Evolutionary conservation across 2,329 filamentous ascomycete genomes (phyloP).

Genomic region (Cytospora piceicola): DNA sequence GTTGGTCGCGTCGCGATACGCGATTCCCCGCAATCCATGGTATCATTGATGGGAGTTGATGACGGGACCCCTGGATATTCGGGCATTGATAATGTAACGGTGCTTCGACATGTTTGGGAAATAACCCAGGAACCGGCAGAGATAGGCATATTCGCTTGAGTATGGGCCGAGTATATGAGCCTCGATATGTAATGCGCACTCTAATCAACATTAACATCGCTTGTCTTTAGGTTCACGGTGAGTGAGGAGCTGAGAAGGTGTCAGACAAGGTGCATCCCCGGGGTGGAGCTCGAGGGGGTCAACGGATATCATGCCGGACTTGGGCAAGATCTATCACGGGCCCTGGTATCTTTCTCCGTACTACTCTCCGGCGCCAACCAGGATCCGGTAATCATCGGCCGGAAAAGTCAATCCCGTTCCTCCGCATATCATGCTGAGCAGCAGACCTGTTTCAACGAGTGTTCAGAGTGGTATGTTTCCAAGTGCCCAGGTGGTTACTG

Average conservation of each 20-base stretch:
- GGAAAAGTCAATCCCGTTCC: background rate
- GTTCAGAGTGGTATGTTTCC: no score
- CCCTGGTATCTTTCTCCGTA: background rate
- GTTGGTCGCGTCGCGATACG: conserved; percentile 13
- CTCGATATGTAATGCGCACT: background rate
- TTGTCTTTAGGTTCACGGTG: background rate
- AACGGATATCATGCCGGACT: background rate
- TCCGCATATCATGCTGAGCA: background rate
- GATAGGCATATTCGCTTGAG: background rate
- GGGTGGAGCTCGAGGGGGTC: background rate
- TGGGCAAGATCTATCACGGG: background rate
- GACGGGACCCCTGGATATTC: conserved; percentile 2
- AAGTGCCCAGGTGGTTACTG: background rate
- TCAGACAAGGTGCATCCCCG: no score
- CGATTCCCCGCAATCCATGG: conserved; percentile 23
- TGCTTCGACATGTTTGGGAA: background rate
- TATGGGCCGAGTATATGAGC: no score
- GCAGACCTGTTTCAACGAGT: no score
- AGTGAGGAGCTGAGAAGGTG: background rate
- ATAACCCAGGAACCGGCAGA: conserved; percentile 12
- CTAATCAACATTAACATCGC: conserved; percentile 1
- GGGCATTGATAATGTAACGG: conserved; percentile 14
- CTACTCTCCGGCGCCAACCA: background rate
- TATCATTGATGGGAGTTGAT: conserved; percentile 16
- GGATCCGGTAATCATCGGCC: background rate